phyloP scores from a whole-genome alignment of 352 stramenopile species.

The Phytophthora agathidicida region DNA sequence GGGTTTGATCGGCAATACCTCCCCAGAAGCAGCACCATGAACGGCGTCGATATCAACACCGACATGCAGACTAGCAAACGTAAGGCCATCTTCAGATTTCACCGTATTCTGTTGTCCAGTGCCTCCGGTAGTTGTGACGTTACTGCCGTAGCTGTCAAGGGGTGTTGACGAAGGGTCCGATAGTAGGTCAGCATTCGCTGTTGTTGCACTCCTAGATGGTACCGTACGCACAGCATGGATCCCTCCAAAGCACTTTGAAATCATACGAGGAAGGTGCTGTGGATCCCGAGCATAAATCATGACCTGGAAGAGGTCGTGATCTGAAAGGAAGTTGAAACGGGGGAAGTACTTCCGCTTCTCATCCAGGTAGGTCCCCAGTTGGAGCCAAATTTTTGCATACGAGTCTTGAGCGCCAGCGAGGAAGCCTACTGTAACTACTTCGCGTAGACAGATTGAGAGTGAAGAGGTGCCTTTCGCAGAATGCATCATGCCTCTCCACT shows the following conservation, averaged over 20 bases:
- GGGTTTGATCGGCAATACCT: slow-evolving; percentile 46
- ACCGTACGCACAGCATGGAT: slow-evolving; percentile 41
- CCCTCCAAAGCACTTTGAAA: slow-evolving; percentile 61
- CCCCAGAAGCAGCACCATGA: slow-evolving; percentile 26
- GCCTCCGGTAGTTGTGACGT: neutral
- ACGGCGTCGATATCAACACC: slow-evolving; percentile 53
- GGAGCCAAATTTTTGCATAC: slow-evolving; percentile 63
- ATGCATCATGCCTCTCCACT: slow-evolving; percentile 77
- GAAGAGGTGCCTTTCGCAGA: slow-evolving; percentile 52
- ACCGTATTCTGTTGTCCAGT: neutral
- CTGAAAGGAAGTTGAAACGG: slow-evolving; percentile 68
- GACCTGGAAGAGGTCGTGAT: slow-evolving; percentile 64
- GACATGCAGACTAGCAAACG: slow-evolving; percentile 4
- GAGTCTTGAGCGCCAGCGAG: slow-evolving; percentile 43
- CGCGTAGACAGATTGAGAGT: slow-evolving; percentile 56
- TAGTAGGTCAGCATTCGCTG: slow-evolving; percentile 1
- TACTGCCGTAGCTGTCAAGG: neutral
- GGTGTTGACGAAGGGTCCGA: neutral
- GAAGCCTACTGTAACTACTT: slow-evolving; percentile 66
- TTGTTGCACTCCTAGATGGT: slow-evolving; percentile 6
- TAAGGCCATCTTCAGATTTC: neutral
- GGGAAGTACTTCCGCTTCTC: slow-evolving; percentile 67
- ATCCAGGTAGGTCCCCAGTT: slow-evolving; percentile 58
- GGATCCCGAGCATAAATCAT: slow-evolving; percentile 51
- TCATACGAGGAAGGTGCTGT: slow-evolving; percentile 36